A percentile compares a stretch with the other conserved stretches of the same genome.
phyloP scores from a whole-genome alignment of 495 filamentous ascomycete genomes.

The Daldinia vernicosa region DNA sequence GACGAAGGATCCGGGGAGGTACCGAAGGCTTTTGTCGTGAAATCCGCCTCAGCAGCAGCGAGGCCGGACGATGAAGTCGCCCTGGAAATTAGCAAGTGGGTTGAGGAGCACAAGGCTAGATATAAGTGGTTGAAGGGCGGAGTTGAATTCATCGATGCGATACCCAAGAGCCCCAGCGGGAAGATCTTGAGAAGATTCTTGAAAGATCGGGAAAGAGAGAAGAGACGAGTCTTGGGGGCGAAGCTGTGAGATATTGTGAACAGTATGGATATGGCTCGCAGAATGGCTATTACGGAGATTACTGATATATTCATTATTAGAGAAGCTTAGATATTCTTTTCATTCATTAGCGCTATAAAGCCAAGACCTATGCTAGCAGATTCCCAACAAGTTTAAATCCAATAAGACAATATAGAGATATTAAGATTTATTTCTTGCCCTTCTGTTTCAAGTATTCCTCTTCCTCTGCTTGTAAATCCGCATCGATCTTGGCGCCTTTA shows the following conservation, averaged over 20 bases:
- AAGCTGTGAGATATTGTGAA: slow-evolving; percentile 48
- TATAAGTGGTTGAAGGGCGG: slow-evolving; percentile 93
- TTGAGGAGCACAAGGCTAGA: slow-evolving; percentile 82
- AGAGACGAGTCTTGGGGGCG: slow-evolving; percentile 67
- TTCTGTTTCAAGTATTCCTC: slow-evolving; percentile 70
- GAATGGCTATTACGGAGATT: neutral
- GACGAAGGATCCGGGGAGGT: slow-evolving; percentile 81
- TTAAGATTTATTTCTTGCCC: slow-evolving; percentile 40
- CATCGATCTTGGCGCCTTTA: slow-evolving; percentile 73
- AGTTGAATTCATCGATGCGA: slow-evolving; percentile 74
- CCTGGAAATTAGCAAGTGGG: slow-evolving; percentile 75
- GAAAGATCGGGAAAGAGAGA: slow-evolving; percentile 80
- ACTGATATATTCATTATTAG: neutral
- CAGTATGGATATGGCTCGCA: neutral
- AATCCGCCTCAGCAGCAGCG: slow-evolving; percentile 68
- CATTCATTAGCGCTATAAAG: slow-evolving; percentile 1
- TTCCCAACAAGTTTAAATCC: neutral
- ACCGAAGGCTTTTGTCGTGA: slow-evolving; percentile 89
- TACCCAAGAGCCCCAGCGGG: slow-evolving; percentile 92
- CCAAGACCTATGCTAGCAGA: neutral
- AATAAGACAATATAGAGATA: neutral
- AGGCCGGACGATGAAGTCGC: slow-evolving; percentile 58
- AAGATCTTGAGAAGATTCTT: slow-evolving; percentile 88
- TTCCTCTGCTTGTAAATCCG: slow-evolving; percentile 68
- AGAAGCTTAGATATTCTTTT: neutral